These are phyloP conservation scores for Saksenaea oblongispora DNA, from an alignment of 371 early-diverging fungal genomes.

Conservation along the genomic window DNA sequence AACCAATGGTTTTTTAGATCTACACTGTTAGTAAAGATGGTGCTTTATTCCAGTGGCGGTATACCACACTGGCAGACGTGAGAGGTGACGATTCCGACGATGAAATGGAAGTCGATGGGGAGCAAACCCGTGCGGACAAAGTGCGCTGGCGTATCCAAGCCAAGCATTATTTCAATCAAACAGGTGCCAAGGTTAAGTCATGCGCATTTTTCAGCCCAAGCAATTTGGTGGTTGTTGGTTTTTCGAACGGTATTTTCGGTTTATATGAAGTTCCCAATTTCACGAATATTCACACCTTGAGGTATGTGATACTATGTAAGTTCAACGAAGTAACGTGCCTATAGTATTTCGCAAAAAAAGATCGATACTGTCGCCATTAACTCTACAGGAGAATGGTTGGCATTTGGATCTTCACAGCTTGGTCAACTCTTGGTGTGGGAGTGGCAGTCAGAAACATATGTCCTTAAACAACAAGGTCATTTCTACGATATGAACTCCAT, in stretches of 20 bases:
- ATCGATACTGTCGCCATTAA: constrained; percentile 90
- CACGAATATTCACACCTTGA: constrained; percentile 82
- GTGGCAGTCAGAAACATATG: constrained; percentile 98
- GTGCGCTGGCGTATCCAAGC: constrained; percentile 65
- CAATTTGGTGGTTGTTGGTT: constrained; percentile 87
- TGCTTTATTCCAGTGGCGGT: constrained; percentile 83
- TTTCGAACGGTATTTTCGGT: constrained; percentile 92
- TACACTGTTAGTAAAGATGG: constrained; percentile 92
- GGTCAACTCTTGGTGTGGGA: constrained; percentile 99
- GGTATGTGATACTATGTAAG: constrained; percentile 41
- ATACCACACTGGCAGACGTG: constrained; percentile 40
- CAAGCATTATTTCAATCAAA: constrained; percentile 74
- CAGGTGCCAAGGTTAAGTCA: constrained; percentile 73
- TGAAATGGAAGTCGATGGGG: constrained; percentile 57
- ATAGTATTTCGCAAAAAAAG: constrained; percentile 90
- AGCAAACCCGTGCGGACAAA: constrained; percentile 42
- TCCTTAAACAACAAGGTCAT: constrained; percentile 98
- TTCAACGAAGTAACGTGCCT: background rate
- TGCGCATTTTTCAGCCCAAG: constrained; percentile 79
- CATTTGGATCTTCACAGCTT: constrained; percentile 87
- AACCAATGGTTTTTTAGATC: constrained; percentile 41
- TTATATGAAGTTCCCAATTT: constrained; percentile 96
- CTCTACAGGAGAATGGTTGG: constrained; percentile 96
- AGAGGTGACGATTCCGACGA: constrained; percentile 48
- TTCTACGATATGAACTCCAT: constrained; percentile 89